Percentiles rank a stretch among this genome's conserved stretches.
Conservation (phyloP, 331 rosid genomes). For the Quercus phellos region DNA sequence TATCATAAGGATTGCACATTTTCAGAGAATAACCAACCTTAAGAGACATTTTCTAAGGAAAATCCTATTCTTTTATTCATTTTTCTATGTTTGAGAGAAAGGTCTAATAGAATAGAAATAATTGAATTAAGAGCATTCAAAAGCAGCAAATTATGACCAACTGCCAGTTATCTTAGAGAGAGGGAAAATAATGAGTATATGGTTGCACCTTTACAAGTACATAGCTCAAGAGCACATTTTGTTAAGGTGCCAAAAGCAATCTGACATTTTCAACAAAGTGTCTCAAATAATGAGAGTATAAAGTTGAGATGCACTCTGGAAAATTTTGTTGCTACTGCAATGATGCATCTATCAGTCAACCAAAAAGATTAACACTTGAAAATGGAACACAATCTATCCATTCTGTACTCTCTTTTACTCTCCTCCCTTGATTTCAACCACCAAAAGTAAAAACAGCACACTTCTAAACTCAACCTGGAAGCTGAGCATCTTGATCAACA, state of each 20-base stretch:
- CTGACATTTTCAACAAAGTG: too few relatives aligned
- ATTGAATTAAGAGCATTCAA: background rate
- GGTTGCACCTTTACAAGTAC: background rate
- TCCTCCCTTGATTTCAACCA: too few relatives aligned
- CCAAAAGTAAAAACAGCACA: too few relatives aligned
- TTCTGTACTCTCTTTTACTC: background rate
- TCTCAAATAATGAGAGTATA: background rate
- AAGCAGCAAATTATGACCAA: background rate
- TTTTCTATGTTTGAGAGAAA: background rate
- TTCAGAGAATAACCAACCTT: background rate
- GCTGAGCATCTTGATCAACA: too few relatives aligned
- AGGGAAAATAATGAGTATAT: background rate
- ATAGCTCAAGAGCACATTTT: background rate
- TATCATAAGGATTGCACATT: background rate
- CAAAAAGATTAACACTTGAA: background rate
- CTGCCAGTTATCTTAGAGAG: background rate
- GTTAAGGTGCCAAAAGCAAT: background rate
- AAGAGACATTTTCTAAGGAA: background rate
- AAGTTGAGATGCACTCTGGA: background rate
- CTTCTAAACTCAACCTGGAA: too few relatives aligned
- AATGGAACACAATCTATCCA: background rate
- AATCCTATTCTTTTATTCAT: background rate
- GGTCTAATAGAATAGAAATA: background rate
- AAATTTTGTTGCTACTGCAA: background rate
- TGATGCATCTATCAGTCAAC: too few relatives aligned